Conservation (phyloP, 768 basidiomycete species). For the Coprinopsis strossmayeri region DNA sequence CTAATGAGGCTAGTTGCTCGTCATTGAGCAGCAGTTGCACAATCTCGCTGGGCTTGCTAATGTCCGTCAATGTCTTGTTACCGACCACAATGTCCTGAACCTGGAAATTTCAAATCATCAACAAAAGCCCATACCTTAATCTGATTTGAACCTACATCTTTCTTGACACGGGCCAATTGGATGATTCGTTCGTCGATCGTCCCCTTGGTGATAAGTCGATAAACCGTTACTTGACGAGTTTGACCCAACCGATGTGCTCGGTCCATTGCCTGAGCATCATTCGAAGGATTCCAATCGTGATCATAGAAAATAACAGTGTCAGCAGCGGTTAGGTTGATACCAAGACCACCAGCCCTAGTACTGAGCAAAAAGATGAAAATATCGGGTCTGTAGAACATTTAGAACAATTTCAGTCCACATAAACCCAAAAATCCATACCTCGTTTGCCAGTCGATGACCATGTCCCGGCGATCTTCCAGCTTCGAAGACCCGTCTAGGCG, state of each 20-base stretch:
- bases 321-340: conserved; percentile 93
- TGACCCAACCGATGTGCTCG: conserved; percentile 95
- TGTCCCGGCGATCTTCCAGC: conserved; percentile 92
- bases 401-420: conserved; percentile 2
- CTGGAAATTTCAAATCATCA: conserved; percentile 32
- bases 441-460: conserved; percentile 99
- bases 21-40: conserved; percentile 92
- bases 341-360: conserved; percentile 92
- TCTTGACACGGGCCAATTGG: conserved; percentile 92
- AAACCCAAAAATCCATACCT: conserved; percentile 43
- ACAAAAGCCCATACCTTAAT: conserved; percentile 7
- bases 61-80: conserved; percentile 90
- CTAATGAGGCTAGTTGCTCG: conserved; percentile 78
- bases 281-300: conserved; percentile 95
- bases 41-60: conserved; percentile 93
- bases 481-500: conserved; percentile 92
- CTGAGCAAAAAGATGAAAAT: conserved; percentile 88
- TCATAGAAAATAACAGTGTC: conserved; percentile 96
- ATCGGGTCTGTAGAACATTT: conserved; percentile 50
- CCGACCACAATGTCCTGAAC: conserved; percentile 99
- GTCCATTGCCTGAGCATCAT: conserved; percentile 98
- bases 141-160: conserved; percentile 59
- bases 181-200: conserved; percentile 98
- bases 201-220: conserved; percentile 87
- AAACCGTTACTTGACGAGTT: conserved; percentile 95